Conservation (phyloP, 2,329 filamentous ascomycete species). For the Botrytis elliptica region DNA sequence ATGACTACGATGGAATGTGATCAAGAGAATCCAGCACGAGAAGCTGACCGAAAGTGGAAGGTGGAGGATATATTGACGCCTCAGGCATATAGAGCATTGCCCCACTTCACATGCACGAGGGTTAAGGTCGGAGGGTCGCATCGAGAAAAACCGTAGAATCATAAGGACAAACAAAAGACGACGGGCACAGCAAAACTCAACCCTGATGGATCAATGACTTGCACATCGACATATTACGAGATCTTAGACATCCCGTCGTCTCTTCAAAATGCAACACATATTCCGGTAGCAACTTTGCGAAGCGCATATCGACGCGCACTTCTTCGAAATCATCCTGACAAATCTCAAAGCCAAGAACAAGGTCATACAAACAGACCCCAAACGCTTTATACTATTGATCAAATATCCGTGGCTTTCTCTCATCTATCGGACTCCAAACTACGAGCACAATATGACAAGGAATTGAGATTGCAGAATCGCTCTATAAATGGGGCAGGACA, state of each 20-base stretch:
- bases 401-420: slow-evolving; percentile 60
- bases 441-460: slow-evolving; percentile 54
- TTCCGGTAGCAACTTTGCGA: slow-evolving; percentile 53
- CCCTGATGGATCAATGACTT: slow-evolving; percentile 53
- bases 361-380: slow-evolving; percentile 21
- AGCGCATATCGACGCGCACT: slow-evolving; percentile 64
- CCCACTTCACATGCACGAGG: neutral
- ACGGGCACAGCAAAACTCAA: slow-evolving; percentile 59
- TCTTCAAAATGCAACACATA: slow-evolving; percentile 46
- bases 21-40: neutral
- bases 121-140: neutral
- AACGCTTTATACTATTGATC: slow-evolving; percentile 54
- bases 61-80: neutral
- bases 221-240: slow-evolving; percentile 55
- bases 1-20: neutral
- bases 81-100: neutral
- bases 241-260: slow-evolving; percentile 56
- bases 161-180: slow-evolving; percentile 35
- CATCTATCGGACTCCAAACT: slow-evolving; percentile 52
- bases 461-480: slow-evolving; percentile 40
- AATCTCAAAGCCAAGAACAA: slow-evolving; percentile 26
- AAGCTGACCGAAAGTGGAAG: neutral
- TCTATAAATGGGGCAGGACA: slow-evolving; percentile 26
- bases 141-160: slow-evolving; percentile 2
- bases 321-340: slow-evolving; percentile 60